Evolutionary conservation across 2,329 filamentous ascomycete species (phyloP).

Genomic region (Xylariaceae sp.): DNA sequence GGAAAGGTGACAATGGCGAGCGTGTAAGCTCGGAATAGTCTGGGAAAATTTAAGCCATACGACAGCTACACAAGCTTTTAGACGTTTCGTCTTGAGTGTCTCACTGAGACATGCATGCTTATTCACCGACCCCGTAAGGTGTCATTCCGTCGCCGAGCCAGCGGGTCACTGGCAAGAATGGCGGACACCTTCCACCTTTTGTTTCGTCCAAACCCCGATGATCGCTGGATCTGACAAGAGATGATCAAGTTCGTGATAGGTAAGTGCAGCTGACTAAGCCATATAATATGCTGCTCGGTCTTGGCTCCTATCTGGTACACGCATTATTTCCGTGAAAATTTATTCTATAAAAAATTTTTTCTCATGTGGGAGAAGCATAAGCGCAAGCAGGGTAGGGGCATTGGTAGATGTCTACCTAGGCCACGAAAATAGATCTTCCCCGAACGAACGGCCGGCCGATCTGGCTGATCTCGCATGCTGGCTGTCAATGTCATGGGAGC

Average conservation of each 20-base stretch:
- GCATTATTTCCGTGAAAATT: not conserved
- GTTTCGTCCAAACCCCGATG: constrained; percentile 5
- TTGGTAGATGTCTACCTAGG: not conserved
- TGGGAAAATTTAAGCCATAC: not conserved
- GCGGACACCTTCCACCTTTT: constrained; percentile 3
- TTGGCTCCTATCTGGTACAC: not conserved
- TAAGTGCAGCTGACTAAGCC: constrained; percentile 23
- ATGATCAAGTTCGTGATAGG: constrained; percentile 16
- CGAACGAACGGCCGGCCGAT: constrained; percentile 2
- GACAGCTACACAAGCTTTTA: not conserved
- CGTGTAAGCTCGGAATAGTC: not conserved
- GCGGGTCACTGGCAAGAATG: constrained; percentile 5
- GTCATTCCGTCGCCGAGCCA: not conserved
- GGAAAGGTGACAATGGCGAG: not conserved
- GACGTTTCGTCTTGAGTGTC: not conserved
- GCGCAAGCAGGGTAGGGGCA: not conserved
- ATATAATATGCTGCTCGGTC: constrained; percentile 3
- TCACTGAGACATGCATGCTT: not conserved
- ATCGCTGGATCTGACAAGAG: constrained; percentile 3
- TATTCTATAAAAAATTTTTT: not conserved
- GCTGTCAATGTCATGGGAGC: not conserved
- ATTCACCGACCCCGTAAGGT: not conserved
- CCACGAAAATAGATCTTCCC: not conserved
- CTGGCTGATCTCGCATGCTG: constrained; percentile 3
- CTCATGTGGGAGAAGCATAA: not conserved